Percentiles rank a stretch among this genome's conserved stretches.
These are phyloP conservation scores for Gardenia jasminoides DNA, from an alignment of 257 asterid genomes.

Conservation along the genomic window DNA sequence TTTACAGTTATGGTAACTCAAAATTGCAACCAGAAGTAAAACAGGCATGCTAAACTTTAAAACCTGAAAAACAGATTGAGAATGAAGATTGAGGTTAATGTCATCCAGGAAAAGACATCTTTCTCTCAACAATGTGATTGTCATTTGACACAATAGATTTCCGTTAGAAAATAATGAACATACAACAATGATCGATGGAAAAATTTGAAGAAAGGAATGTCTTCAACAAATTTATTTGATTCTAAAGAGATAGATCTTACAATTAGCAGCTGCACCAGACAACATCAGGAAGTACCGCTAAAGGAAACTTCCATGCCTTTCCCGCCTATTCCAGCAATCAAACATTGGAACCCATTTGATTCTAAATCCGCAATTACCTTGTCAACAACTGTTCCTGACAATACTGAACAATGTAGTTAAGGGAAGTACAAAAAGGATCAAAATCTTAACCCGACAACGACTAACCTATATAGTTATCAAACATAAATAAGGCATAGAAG, in stretches of 20 bases:
- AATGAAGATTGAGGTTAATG: too few species aligned
- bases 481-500: neutral
- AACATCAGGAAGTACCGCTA: constrained; percentile 46
- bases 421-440: constrained; percentile 19
- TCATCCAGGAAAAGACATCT: too few species aligned
- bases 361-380: constrained; percentile 69
- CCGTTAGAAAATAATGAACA: neutral
- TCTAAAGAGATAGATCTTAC: constrained; percentile 28
- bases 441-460: neutral
- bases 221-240: constrained; percentile 18
- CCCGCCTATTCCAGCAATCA: constrained; percentile 90
- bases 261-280: constrained; percentile 11
- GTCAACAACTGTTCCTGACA: constrained; percentile 79
- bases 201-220: neutral
- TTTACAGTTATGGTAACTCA: neutral
- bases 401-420: constrained; percentile 56
- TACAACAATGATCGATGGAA: neutral
- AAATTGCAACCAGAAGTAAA: neutral
- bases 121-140: too few species aligned
- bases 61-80: neutral
- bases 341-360: constrained; percentile 76
- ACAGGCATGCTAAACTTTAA: neutral
- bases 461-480: neutral
- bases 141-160: too few species aligned
- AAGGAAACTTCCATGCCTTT: constrained; percentile 75